phyloP scores from a whole-genome alignment of 73 alveolate genomes.

The Effrenium voratum region DNA sequence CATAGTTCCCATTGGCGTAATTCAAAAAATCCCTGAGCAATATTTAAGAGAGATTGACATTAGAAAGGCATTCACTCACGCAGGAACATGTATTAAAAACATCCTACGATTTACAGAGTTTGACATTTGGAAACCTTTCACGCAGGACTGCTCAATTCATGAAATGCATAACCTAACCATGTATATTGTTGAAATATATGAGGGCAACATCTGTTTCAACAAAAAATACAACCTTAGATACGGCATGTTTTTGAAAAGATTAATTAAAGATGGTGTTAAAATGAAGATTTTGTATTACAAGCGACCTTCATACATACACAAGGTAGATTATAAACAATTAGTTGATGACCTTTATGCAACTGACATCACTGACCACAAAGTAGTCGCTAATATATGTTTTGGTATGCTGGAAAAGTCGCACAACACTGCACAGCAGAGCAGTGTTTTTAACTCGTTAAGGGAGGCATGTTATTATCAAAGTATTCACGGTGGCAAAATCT shows the following conservation, averaged over 20 bases:
- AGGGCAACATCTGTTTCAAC: not conserved
- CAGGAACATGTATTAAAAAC: not conserved
- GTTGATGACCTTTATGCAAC: slow-evolving; percentile 22
- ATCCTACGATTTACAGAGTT: slow-evolving; percentile 27
- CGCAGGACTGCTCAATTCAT: not conserved
- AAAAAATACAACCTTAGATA: slow-evolving; percentile 8
- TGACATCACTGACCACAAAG: not conserved
- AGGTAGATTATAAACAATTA: slow-evolving; percentile 27
- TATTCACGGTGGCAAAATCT: not conserved
- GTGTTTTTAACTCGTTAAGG: not conserved
- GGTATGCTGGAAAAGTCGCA: slow-evolving; percentile 13
- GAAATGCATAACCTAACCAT: not conserved
- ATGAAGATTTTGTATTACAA: not conserved
- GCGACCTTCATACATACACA: not conserved
- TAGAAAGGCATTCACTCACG: slow-evolving; percentile 13
- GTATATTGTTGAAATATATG: not conserved
- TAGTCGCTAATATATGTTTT: not conserved
- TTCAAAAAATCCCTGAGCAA: no score
- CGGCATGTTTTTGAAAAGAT: slow-evolving; percentile 19
- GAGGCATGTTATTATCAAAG: slow-evolving; percentile 22
- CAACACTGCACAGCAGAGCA: not conserved
- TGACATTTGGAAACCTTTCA: not conserved
- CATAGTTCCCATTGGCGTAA: not conserved
- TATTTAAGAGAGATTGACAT: not conserved
- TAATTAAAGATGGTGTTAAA: not conserved